Conservation (phyloP, 108 stramenopile genomes). For the Seminavis robusta region DNA sequence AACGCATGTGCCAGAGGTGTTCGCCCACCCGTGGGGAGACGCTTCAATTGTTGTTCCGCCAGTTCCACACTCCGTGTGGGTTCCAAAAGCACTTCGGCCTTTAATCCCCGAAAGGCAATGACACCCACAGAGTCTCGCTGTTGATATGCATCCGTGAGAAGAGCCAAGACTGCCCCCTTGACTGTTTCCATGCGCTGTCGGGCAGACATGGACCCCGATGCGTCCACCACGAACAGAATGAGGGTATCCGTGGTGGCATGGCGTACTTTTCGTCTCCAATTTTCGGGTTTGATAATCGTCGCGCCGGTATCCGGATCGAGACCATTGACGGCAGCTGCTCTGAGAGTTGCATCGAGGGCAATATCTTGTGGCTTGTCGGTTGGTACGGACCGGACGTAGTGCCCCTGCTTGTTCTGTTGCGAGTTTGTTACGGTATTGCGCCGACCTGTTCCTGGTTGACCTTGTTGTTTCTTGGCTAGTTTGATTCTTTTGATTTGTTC, state of each 20-base stretch:
- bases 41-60: slow-evolving; percentile 72
- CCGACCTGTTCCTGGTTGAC: slow-evolving; percentile 6
- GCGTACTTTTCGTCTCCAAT: slow-evolving; percentile 11
- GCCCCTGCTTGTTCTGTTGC: not conserved
- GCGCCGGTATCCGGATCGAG: slow-evolving; percentile 1
- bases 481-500: slow-evolving; percentile 12
- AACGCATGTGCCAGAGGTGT: slow-evolving; percentile 84
- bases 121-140: slow-evolving; percentile 80
- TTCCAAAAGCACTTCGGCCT: slow-evolving; percentile 80
- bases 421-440: slow-evolving; percentile 1
- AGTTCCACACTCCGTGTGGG: slow-evolving; percentile 80
- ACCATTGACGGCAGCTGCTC: slow-evolving; percentile 9
- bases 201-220: slow-evolving; percentile 88
- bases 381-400: slow-evolving; percentile 8
- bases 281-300: slow-evolving; percentile 7
- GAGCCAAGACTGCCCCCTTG: slow-evolving; percentile 86
- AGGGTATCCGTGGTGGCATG: slow-evolving; percentile 53
- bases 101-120: slow-evolving; percentile 80
- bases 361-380: slow-evolving; percentile 12
- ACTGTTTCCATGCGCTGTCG: slow-evolving; percentile 91
- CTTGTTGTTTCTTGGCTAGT: not conserved
- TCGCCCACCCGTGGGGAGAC: slow-evolving; percentile 87
- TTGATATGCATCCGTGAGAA: slow-evolving; percentile 88
- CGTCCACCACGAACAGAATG: slow-evolving; percentile 87
- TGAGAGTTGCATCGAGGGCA: slow-evolving; percentile 11